Percentiles rank a stretch among this genome's conserved stretches.
Evolutionary conservation across 2,329 filamentous ascomycete species (phyloP).

Genomic region (Cryphonectria japonica): DNA sequence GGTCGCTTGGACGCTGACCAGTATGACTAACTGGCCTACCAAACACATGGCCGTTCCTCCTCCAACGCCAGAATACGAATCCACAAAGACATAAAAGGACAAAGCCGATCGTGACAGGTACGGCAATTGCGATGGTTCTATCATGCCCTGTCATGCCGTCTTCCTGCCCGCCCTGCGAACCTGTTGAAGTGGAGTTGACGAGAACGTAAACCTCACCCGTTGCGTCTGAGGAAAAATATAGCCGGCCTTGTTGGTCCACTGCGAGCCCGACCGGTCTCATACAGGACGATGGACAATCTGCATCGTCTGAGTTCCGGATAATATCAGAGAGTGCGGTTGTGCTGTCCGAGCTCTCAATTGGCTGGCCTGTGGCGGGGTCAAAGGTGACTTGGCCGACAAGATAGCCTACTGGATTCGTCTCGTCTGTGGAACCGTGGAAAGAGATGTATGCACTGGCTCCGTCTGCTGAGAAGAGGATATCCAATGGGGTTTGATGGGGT

Average conservation of each 20-base stretch:
- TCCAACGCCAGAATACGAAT: background rate
- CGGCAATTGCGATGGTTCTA: background rate
- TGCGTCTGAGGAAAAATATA: conserved; percentile 65
- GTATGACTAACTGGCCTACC: background rate
- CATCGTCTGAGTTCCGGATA: conserved; percentile 57
- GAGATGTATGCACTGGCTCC: conserved; percentile 66
- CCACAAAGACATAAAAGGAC: background rate
- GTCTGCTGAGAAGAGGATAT: conserved; percentile 66
- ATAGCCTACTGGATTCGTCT: conserved; percentile 51
- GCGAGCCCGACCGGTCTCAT: conserved; percentile 66
- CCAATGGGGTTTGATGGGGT: conserved; percentile 70
- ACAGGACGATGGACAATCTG: conserved; percentile 58
- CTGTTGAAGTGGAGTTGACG: conserved; percentile 24
- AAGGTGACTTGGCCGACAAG: conserved; percentile 47
- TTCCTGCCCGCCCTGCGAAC: background rate
- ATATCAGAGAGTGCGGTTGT: conserved; percentile 55
- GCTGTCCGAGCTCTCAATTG: conserved; percentile 44
- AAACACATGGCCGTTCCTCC: background rate
- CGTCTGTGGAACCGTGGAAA: conserved; percentile 62
- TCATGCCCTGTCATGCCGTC: background rate
- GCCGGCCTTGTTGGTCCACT: conserved; percentile 47
- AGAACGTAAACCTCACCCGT: conserved; percentile 69
- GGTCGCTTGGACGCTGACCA: background rate
- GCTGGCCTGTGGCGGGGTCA: conserved; percentile 43
- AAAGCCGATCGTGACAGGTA: background rate